These are phyloP conservation scores for Globisporangium viniferum DNA, from an alignment of 352 stramenopile genomes.

Conservation along the genomic window DNA sequence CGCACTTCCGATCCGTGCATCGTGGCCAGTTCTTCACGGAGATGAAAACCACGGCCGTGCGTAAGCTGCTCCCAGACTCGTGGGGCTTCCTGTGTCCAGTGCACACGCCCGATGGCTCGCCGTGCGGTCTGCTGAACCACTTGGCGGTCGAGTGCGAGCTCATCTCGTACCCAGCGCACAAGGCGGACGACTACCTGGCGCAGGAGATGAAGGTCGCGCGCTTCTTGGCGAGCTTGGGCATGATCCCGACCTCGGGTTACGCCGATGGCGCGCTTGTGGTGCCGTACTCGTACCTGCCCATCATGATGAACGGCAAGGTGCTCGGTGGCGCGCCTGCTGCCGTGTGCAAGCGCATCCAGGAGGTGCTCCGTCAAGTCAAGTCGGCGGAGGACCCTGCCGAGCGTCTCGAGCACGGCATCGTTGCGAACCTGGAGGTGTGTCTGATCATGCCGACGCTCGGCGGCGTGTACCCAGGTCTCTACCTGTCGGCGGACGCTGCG, in stretches of 20 bases:
- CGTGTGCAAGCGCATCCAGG: slow-evolving; percentile 85
- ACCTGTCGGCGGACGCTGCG: slow-evolving; percentile 94
- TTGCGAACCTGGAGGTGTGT: slow-evolving; percentile 79
- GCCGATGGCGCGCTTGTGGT: slow-evolving; percentile 81
- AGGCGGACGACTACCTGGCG: slow-evolving; percentile 63
- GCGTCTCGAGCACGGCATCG: slow-evolving; percentile 61
- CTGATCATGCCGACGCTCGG: slow-evolving; percentile 77
- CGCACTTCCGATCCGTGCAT: slow-evolving; percentile 98
- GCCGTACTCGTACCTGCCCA: slow-evolving; percentile 90
- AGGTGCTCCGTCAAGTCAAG: slow-evolving; percentile 71
- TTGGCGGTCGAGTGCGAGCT: slow-evolving; percentile 92
- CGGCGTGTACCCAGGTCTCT: slow-evolving; percentile 97
- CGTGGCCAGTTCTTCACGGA: slow-evolving; percentile 99
- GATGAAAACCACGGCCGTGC: slow-evolving; percentile 99
- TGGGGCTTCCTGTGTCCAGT: slow-evolving; percentile 99
- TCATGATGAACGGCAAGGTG: slow-evolving; percentile 97
- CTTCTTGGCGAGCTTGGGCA: slow-evolving; percentile 74
- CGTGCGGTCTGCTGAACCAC: slow-evolving; percentile 99
- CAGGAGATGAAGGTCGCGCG: slow-evolving; percentile 76
- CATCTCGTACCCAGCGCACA: slow-evolving; percentile 73
- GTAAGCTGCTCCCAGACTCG: slow-evolving; percentile 98
- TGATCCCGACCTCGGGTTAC: slow-evolving; percentile 81
- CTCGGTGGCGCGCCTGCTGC: slow-evolving; percentile 87
- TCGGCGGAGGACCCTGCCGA: slow-evolving; percentile 40
- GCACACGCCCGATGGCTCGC: slow-evolving; percentile 98